Base-by-base conservation (phyloP, 2,329 filamentous ascomycete genomes). In the Aureobasidium subglaciale region DNA sequence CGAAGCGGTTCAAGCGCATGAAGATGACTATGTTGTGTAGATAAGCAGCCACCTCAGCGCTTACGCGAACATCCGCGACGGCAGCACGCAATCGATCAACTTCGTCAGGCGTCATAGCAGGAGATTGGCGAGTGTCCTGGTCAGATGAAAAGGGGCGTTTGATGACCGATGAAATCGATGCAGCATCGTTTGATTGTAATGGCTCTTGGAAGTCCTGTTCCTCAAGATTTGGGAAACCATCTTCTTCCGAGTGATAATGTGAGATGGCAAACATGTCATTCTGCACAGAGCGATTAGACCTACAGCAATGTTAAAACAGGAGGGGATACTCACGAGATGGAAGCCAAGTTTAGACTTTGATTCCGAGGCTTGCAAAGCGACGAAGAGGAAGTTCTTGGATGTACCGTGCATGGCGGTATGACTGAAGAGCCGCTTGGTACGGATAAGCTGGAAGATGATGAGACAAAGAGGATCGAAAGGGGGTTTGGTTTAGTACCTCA, bases 241-340 rank as follows among this genome's bases (percentile, higher is more conserved):
- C 83, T 1, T 78, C 75, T 4, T 80, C 76, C 56, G 85, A 80
- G 64, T 97, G 90, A 73, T 85, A 88, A 69, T 97, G 91, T 0
- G 88, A 92, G 57, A 97, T 84, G 67, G 90, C 89, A 62, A 97
- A 86, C 60, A 88, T 83, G 58, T 97, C 90, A 63, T 90, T 95
- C 55, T 49, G 6, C 4, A 15, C 3, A 41, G 29, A 41, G 38
- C 25, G 11, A 32, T 4, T 15, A 10, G 3, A n/a, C 18, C 13
- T n/a, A 5, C n/a, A 6, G 3, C 1, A 10, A 25, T 7, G 4
- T 32, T 11, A 3, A 32, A 15, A 8, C 2, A 40, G 5, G 15
- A n/a, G 4, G n/a, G 15, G 13, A 15, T 25, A 32, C 42, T n/a
- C 34, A 56, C 54, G 1, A 79, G 62, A 62, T 78, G 76, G 38